Evolutionary conservation across 2,329 filamentous ascomycete species (phyloP).

Genomic region (Paecilomyces variotii): DNA sequence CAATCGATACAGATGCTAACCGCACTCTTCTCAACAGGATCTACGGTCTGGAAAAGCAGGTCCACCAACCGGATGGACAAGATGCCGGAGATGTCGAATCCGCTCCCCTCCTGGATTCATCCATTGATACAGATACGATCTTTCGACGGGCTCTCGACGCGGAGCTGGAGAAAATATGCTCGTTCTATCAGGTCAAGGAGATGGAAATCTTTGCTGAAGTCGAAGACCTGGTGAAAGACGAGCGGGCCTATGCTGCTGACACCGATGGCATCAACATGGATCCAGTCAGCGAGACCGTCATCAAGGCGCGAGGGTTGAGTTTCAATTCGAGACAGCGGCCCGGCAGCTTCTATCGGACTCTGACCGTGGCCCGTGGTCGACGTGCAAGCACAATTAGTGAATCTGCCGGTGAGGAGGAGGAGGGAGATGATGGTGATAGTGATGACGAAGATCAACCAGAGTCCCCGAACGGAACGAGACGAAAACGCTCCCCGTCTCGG

Average conservation of each 20-base stretch:
- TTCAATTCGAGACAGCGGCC: slow-evolving; percentile 35
- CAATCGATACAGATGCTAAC: background rate
- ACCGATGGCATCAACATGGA: slow-evolving; percentile 37
- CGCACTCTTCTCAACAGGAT: slow-evolving; percentile 52
- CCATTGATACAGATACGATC: slow-evolving; percentile 65
- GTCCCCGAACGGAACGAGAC: slow-evolving; percentile 24
- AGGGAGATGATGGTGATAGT: slow-evolving; percentile 43
- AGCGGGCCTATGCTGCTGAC: slow-evolving; percentile 59
- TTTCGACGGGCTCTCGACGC: slow-evolving; percentile 76
- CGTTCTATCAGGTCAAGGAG: slow-evolving; percentile 87
- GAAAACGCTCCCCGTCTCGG: slow-evolving; percentile 25
- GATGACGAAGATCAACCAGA: slow-evolving; percentile 52
- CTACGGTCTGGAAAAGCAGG: slow-evolving; percentile 84
- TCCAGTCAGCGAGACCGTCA: slow-evolving; percentile 33
- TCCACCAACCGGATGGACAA: slow-evolving; percentile 51
- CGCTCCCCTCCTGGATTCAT: slow-evolving; percentile 65
- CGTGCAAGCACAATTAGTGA: slow-evolving; percentile 37
- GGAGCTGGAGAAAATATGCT: slow-evolving; percentile 88
- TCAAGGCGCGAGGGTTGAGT: slow-evolving; percentile 33
- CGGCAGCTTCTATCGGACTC: slow-evolving; percentile 47
- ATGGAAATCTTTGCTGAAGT: slow-evolving; percentile 77
- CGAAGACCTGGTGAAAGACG: slow-evolving; percentile 66
- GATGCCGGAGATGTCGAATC: slow-evolving; percentile 66
- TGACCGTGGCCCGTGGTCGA: slow-evolving; percentile 39
- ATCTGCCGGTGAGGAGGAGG: slow-evolving; percentile 49